Conservation (phyloP, 768 basidiomycete genomes). For the Pulveroboletus sp. region DNA sequence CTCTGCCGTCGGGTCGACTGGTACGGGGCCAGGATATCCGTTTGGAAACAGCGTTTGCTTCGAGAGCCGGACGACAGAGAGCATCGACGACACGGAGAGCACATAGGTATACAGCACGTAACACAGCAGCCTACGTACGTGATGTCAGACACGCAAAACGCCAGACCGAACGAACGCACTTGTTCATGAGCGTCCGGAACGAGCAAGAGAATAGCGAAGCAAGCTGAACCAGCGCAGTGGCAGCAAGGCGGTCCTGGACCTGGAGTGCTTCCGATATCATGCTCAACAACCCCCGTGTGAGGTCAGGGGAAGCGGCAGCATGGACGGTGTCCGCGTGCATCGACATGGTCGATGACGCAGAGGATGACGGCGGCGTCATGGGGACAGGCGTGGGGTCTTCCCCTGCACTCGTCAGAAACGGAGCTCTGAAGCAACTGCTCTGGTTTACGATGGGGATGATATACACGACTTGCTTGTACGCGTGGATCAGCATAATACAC, state of each 20-base stretch:
- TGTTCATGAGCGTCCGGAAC: conserved; percentile 54
- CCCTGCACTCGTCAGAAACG: background rate
- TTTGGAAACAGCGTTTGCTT: conserved; percentile 82
- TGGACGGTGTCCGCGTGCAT: conserved; percentile 3
- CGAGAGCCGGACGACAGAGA: conserved; percentile 47
- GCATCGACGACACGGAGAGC: conserved; percentile 48
- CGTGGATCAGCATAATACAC: conserved; percentile 62
- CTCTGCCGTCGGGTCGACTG: conserved; percentile 69
- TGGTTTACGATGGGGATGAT: conserved; percentile 67
- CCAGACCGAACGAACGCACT: conserved; percentile 32
- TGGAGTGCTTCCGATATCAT: conserved; percentile 49
- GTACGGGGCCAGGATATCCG: conserved; percentile 76
- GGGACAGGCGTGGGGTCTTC: conserved; percentile 1
- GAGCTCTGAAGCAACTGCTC: conserved; percentile 10
- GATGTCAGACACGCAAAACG: conserved; percentile 6
- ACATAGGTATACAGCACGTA: conserved; percentile 56
- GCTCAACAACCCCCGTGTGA: conserved; percentile 39
- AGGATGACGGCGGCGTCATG: conserved; percentile 19
- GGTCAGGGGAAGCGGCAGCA: conserved; percentile 21
- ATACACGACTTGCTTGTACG: conserved; percentile 58
- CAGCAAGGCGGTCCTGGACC: conserved; percentile 44
- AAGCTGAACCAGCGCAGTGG: conserved; percentile 41
- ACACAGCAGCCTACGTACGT: conserved; percentile 54
- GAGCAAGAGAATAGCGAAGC: conserved; percentile 43
- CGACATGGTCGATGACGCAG: conserved; percentile 24